These are phyloP conservation scores for Phyllosticta capitalensis DNA, from an alignment of 2,329 filamentous ascomycete species.

Conservation along the genomic window DNA sequence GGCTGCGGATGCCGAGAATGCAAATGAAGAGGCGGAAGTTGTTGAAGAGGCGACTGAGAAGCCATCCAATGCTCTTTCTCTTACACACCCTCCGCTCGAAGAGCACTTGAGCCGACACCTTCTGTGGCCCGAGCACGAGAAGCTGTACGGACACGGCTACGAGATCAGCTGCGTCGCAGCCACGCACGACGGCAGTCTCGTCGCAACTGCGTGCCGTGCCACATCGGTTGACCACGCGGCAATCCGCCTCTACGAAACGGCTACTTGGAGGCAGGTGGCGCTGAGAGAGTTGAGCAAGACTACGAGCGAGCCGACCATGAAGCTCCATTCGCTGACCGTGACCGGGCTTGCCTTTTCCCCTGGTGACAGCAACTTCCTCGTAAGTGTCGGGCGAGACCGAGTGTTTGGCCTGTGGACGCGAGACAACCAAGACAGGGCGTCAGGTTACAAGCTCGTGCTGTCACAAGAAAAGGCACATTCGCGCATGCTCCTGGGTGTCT, in stretches of 20 bases:
- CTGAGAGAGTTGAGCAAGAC: constrained; percentile 53
- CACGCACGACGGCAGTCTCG: constrained; percentile 61
- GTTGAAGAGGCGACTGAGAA: constrained; percentile 49
- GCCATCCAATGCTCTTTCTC: constrained; percentile 51
- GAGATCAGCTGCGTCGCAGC: constrained; percentile 84
- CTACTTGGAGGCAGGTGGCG: constrained; percentile 75
- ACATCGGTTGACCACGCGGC: constrained; percentile 91
- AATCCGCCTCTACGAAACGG: constrained; percentile 81
- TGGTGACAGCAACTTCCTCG: constrained; percentile 57
- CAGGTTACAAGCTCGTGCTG: constrained; percentile 49
- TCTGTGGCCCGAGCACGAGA: constrained; percentile 91
- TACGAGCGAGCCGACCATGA: constrained; percentile 31
- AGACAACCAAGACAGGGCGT: constrained; percentile 22
- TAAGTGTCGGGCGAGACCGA: constrained; percentile 85
- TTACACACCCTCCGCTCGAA: constrained; percentile 72
- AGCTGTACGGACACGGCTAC: constrained; percentile 95
- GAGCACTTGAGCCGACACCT: constrained; percentile 84
- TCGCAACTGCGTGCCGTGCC: constrained; percentile 89
- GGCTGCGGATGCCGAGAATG: constrained; percentile 13
- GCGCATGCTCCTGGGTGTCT: constrained; percentile 82
- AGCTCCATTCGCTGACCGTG: constrained; percentile 67
- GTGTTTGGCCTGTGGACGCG: constrained; percentile 79
- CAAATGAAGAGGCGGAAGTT: constrained; percentile 35
- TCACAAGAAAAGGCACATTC: constrained; percentile 77
- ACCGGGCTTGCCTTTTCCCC: constrained; percentile 71